These are phyloP conservation scores for Aegle marmelos DNA, from an alignment of 345 rosid genomes.

Conservation along the genomic window DNA sequence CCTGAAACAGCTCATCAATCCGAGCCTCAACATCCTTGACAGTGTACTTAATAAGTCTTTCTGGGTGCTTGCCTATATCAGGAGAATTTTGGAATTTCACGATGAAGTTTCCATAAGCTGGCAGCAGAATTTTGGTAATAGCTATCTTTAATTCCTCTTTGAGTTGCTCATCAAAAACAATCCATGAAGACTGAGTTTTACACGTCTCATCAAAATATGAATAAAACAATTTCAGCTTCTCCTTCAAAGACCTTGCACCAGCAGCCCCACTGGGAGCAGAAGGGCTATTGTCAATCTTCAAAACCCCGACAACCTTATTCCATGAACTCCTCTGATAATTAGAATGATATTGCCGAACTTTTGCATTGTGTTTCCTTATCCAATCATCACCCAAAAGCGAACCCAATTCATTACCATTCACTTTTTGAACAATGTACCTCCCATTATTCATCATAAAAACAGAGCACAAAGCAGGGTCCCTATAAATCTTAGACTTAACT, in stretches of 20 bases:
- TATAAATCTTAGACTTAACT: slow-evolving; percentile 70
- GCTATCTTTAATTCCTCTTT: slow-evolving; percentile 57
- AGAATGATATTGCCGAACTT: slow-evolving; percentile 53
- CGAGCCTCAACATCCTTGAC: slow-evolving; percentile 54
- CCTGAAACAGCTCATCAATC: slow-evolving; percentile 58
- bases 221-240: slow-evolving; percentile 61
- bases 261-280: slow-evolving; percentile 29
- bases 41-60: slow-evolving; percentile 38
- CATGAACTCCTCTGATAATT: slow-evolving; percentile 71
- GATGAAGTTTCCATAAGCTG: slow-evolving; percentile 57
- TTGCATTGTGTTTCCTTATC: slow-evolving; percentile 77
- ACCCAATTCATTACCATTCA: slow-evolving; percentile 68
- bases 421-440: slow-evolving; percentile 82
- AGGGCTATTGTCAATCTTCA: slow-evolving; percentile 49
- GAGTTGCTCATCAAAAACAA: slow-evolving; percentile 64
- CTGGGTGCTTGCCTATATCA: slow-evolving; percentile 52
- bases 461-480: slow-evolving; percentile 57
- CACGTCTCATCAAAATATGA: slow-evolving; percentile 48
- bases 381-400: slow-evolving; percentile 76
- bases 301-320: slow-evolving; percentile 54
- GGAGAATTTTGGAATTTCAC: slow-evolving; percentile 53
- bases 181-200: slow-evolving; percentile 53
- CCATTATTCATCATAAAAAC: slow-evolving; percentile 88
- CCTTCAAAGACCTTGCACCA: slow-evolving; percentile 48
- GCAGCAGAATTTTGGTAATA: slow-evolving; percentile 42